Conservation (phyloP, 2,329 filamentous ascomycete genomes). For the Hymenoscyphus repandus region DNA sequence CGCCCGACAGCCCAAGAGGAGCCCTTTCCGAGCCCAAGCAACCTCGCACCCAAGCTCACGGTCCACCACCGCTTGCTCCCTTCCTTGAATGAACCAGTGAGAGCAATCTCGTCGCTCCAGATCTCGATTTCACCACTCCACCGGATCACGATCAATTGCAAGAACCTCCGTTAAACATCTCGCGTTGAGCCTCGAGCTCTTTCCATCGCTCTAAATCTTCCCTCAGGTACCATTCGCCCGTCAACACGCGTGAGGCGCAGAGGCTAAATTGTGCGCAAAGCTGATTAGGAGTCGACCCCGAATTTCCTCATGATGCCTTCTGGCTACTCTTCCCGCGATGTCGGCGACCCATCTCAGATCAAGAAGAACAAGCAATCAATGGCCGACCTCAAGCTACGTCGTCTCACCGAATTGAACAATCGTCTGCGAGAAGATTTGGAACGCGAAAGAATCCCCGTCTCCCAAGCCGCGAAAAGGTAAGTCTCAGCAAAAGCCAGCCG, state of each 20-base stretch:
- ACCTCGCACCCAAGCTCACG: neutral
- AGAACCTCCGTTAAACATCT: neutral
- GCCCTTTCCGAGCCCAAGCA: neutral
- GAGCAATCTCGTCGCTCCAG: slow-evolving; percentile 2
- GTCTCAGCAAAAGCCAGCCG: slow-evolving; percentile 23
- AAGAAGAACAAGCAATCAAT: slow-evolving; percentile 98
- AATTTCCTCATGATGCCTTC: slow-evolving; percentile 44
- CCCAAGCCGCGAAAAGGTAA: slow-evolving; percentile 84
- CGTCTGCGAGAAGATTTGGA: slow-evolving; percentile 94
- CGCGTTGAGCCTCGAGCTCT: slow-evolving; percentile 1
- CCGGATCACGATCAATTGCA: slow-evolving; percentile 2
- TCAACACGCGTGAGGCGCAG: slow-evolving; percentile 3
- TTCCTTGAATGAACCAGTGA: neutral
- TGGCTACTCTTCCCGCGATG: slow-evolving; percentile 62
- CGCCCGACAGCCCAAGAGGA: too few species aligned
- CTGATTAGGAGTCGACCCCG: slow-evolving; percentile 7
- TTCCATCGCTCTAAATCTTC: neutral
- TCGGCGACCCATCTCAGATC: slow-evolving; percentile 62
- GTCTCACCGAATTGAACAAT: slow-evolving; percentile 94
- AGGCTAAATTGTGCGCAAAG: slow-evolving; percentile 3
- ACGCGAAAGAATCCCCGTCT: slow-evolving; percentile 90
- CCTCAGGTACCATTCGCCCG: neutral
- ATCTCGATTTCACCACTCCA: neutral
- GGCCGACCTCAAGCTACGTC: slow-evolving; percentile 94
- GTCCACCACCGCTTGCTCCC: slow-evolving; percentile 1